Evolutionary conservation across 2,329 filamentous ascomycete species (phyloP), one percentile per base, ranked within the genome.

Genomic region (Xylaria sp.): DNA sequence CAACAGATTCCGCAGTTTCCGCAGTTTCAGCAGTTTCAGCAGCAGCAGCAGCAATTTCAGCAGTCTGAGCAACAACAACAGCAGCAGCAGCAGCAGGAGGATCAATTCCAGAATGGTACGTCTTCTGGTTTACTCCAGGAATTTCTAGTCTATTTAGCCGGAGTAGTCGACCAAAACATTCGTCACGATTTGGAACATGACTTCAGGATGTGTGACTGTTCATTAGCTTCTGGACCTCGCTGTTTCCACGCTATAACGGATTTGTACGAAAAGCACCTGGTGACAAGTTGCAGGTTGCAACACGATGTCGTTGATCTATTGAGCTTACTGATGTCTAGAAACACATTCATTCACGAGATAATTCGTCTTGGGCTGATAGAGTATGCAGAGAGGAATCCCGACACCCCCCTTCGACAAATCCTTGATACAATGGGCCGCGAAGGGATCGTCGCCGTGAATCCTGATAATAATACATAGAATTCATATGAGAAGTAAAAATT

Each of bases 141-240:
- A n/a, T 25, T 49, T 9, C n/a, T 61, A 20, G 38, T 6, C 0
- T 1, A 33, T 5, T 25, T 66, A 6, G 31, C 44, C 1, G 3
- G 20, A 9, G 29, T 45, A n/a, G 17, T 61, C 0, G 31, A 13
- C 3, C n/a, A 38, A 2, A 38, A 15, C 9, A 3, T 38, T 5
- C 13, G 5, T 5, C 20, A 15, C 9, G 61, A 65, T 15, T 0
- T 1, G 0, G 44, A 55, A 0, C 61, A 56, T 0, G 65, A 67
- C 10, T 7, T 5, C 4, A 38, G 38, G 4, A 61, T 67, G 36
- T 64, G 61, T 5, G 3, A 31, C 1, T 66, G 63, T 4, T 1
- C 1, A 0, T 31, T 6, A 3, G 4, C 36, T 0, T 56, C 20
- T 0, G 31, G 36, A 5, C 9, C 22, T 0, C 2, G 17, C 0